A percentile compares a stretch with the other conserved stretches of the same genome.
Evolutionary conservation across 1,284 basidiomycete genomes (phyloP).

Genomic region (Ceratorhiza oryzae-sativae): DNA sequence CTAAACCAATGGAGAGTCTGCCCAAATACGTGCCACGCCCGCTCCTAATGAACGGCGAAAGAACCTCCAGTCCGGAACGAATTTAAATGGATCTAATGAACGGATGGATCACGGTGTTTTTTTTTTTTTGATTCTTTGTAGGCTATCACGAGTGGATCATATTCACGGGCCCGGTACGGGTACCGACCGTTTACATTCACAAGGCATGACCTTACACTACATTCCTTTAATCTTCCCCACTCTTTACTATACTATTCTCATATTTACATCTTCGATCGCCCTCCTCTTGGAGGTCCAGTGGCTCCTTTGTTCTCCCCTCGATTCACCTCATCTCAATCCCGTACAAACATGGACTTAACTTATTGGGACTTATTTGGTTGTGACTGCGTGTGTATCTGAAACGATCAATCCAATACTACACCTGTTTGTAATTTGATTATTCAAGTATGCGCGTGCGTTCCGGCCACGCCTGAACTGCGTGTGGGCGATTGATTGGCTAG

Average conservation of each 20-base stretch:
- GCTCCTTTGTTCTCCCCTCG: background rate
- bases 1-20: conserved; percentile 64
- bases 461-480: background rate
- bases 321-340: background rate
- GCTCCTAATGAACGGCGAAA: background rate
- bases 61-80: background rate
- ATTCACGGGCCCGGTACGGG: conserved; percentile 43
- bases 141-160: conserved; percentile 51
- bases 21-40: conserved; percentile 57
- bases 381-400: background rate
- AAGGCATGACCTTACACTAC: conserved; percentile 23
- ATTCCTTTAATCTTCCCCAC: conserved; percentile 15
- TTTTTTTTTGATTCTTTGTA: conserved; percentile 50
- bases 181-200: background rate
- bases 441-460: background rate
- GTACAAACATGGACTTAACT: background rate
- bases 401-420: background rate
- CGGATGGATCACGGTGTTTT: conserved; percentile 52
- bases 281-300: conserved; percentile 48
- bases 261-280: conserved; percentile 48
- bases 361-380: conserved; percentile 4
- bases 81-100: conserved; percentile 34
- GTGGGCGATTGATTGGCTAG: background rate
- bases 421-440: background rate
- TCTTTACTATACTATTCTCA: conserved; percentile 37